Conservation (phyloP, 176 grass and related monocot genomes). For the Carex kokanica region DNA sequence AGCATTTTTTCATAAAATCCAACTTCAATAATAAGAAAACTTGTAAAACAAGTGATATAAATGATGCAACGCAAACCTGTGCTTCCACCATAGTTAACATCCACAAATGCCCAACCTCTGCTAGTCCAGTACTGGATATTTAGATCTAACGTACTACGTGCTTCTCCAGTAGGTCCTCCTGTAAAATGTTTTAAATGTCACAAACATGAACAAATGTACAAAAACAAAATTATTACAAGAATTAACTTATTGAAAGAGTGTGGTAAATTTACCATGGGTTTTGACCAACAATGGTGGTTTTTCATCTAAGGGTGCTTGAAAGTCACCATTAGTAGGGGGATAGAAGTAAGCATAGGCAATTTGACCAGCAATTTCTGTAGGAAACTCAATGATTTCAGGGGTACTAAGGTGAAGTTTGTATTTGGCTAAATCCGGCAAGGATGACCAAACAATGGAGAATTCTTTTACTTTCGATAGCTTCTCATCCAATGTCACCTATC, state of each 20-base stretch:
- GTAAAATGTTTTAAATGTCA: constrained; percentile 26
- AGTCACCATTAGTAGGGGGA: constrained; percentile 61
- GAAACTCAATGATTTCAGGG: constrained; percentile 81
- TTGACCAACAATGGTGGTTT: constrained; percentile 84
- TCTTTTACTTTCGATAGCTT: constrained; percentile 41
- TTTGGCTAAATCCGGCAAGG: constrained; percentile 46
- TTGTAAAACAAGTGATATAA: not conserved
- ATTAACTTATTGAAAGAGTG: constrained; percentile 8
- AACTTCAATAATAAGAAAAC: constrained; percentile 2
- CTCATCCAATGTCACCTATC: constrained; percentile 65
- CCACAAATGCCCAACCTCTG: constrained; percentile 89
- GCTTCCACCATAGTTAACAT: constrained; percentile 98
- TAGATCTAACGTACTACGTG: constrained; percentile 58
- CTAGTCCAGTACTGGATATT: constrained; percentile 95
- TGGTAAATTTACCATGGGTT: constrained; percentile 64
- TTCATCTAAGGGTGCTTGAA: constrained; percentile 64
- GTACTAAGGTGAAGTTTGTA: constrained; percentile 60
- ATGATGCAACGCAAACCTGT: constrained; percentile 49
- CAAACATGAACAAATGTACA: constrained; percentile 5
- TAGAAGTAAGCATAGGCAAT: constrained; percentile 97
- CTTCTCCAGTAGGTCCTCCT: constrained; percentile 84
- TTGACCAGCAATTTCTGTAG: constrained; percentile 54
- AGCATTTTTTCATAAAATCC: constrained; percentile 15
- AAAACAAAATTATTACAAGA: not conserved
- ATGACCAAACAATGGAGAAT: constrained; percentile 87